phyloP scores from a whole-genome alignment of 805 yeast species.

The Helenozyma rhizophorensis region DNA sequence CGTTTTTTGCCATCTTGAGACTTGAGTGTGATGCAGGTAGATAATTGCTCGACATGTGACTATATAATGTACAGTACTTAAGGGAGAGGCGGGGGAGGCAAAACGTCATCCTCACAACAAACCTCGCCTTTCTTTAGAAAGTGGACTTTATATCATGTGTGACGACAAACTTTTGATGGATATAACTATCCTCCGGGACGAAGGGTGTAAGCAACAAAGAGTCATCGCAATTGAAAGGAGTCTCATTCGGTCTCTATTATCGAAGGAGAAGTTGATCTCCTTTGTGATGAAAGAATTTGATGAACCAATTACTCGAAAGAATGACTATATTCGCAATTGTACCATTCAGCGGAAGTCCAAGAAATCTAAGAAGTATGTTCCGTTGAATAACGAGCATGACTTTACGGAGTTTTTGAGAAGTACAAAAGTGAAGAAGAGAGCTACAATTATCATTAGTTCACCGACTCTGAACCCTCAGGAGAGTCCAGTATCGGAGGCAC shows the following conservation, averaged over 20 bases:
- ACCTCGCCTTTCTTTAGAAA: too few relatives aligned
- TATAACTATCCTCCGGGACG: too few relatives aligned
- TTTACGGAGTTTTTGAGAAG: constrained; percentile 43
- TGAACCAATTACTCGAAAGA: neutral
- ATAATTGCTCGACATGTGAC: too few relatives aligned
- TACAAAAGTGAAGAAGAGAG: constrained; percentile 42
- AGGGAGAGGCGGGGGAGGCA: too few relatives aligned
- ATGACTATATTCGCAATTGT: too few relatives aligned
- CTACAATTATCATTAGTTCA: constrained; percentile 26
- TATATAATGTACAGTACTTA: too few relatives aligned
- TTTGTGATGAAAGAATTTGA: constrained; percentile 3
- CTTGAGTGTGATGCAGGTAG: too few relatives aligned
- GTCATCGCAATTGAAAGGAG: neutral
- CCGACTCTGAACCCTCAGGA: neutral
- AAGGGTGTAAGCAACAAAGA: too few relatives aligned
- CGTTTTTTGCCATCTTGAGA: too few relatives aligned
- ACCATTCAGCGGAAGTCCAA: constrained; percentile 42
- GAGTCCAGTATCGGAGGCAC: constrained; percentile 3
- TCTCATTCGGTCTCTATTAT: neutral
- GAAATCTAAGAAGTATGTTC: constrained; percentile 37
- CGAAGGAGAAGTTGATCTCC: constrained; percentile 2
- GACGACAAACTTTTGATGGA: too few relatives aligned
- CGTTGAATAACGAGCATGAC: constrained; percentile 35
- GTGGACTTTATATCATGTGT: too few relatives aligned
- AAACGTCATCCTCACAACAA: too few relatives aligned